Conservation (phyloP, 495 filamentous ascomycete species). For the Thermochaetoides thermophila region DNA sequence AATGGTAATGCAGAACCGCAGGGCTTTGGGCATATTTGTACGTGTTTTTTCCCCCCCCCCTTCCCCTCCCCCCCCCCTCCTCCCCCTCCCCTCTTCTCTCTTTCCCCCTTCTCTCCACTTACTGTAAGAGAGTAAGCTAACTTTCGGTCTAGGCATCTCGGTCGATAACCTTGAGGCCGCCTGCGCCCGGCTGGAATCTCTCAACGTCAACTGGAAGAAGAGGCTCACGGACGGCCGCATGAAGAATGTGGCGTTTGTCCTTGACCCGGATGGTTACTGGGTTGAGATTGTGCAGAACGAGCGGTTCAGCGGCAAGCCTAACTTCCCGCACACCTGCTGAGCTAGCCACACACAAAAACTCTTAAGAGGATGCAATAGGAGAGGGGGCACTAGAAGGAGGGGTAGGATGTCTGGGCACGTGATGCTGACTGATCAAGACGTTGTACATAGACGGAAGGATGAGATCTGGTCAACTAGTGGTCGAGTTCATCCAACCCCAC, state of each 20-base stretch:
- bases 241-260: constrained; percentile 87
- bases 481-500: no score
- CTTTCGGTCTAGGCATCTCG: constrained; percentile 45
- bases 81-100: no score
- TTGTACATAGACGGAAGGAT: no score
- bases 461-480: no score
- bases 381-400: no score
- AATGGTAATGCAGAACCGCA: constrained; percentile 84
- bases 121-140: no score
- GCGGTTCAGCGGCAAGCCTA: constrained; percentile 35
- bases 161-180: constrained; percentile 81
- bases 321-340: constrained; percentile 28
- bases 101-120: no score
- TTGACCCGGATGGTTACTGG: constrained; percentile 90
- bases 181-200: constrained; percentile 67
- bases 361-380: neutral
- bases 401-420: no score
- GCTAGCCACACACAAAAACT: no score
- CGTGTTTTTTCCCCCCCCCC: constrained; percentile 15
- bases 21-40: constrained; percentile 85
- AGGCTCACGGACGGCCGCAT: constrained; percentile 78
- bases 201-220: constrained; percentile 87
- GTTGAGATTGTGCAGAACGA: constrained; percentile 78
- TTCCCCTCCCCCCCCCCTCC: no score
- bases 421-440: no score